Base-by-base conservation (phyloP, 768 basidiomycete species). In the Auriscalpium microsporum region DNA sequence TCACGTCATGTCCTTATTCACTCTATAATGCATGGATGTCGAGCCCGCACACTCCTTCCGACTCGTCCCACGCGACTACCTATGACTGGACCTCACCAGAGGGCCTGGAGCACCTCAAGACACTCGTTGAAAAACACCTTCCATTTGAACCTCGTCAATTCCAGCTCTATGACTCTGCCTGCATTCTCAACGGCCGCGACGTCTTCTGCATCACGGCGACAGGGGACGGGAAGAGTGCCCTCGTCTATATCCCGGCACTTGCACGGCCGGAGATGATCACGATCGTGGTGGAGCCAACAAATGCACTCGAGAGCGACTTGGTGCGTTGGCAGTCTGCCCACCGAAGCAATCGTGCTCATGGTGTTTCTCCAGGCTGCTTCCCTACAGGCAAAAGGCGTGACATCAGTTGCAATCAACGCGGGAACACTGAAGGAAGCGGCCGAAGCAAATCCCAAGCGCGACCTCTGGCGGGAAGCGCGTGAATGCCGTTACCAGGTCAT, bases 271-370 rank as follows among this genome's bases (percentile, higher is more conserved):
- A 47, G 2, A 56, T 50, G 5, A 46, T 56, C 4, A 45, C 50
- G 4, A 16, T 56, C 11, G 50, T 56, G 23, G n/a, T 56, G 17
- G 34, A 42, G 10, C 55, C 55, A 8, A 56, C 55, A 9, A 56
- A 56, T 37, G 37, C 50, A 1, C 46, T 56, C 33, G 55, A 56
- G 40, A 19, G 16, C 11, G 55, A 42, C n/a, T 13, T 42, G 40
- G 40, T 42, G 40, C 40, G 40, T 42, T 4, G 11, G 40, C 40
- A 17, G n/a, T 7, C 11, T 42, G 13, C 8, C 7, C 5, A 28
- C 23, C 23, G 23, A 28, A 5, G 5, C 2, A 28, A 2, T 5
- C 5, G 23, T 28, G 2, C 23, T 28, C 23, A 28, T 28, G 23
- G 40, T 42, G 11, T 8, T 17, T 42, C 2, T 17, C n/a, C n/a